A percentile compares a stretch with the other conserved stretches of the same genome.
Conservation (phyloP, 2,329 filamentous ascomycete genomes). For the Ceratocystis eucalypticola region DNA sequence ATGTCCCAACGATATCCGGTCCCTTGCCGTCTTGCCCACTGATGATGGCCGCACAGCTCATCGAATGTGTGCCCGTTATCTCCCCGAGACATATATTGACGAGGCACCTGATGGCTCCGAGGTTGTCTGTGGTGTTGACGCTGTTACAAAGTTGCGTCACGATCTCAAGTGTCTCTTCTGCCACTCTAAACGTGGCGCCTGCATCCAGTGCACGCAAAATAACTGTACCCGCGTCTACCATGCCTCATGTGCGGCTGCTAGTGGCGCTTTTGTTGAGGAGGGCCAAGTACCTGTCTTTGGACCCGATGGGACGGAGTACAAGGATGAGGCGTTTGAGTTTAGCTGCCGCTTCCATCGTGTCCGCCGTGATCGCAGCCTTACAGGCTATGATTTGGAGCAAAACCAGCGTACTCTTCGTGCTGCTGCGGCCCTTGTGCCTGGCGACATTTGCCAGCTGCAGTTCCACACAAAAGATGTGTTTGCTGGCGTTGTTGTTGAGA, state of each 20-base stretch:
- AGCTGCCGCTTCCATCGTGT: constrained; percentile 87
- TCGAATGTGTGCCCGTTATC: constrained; percentile 76
- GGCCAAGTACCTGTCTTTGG: constrained; percentile 75
- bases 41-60: constrained; percentile 82
- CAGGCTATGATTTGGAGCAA: constrained; percentile 55
- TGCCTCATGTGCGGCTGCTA: constrained; percentile 82
- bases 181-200: constrained; percentile 84
- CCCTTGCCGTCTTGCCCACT: constrained; percentile 69
- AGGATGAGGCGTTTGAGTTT: constrained; percentile 81
- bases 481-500: constrained; percentile 77
- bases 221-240: constrained; percentile 92
- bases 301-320: constrained; percentile 85
- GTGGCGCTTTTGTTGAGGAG: constrained; percentile 82
- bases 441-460: constrained; percentile 78
- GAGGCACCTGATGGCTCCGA: constrained; percentile 52
- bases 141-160: constrained; percentile 72
- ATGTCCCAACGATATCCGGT: constrained; percentile 79
- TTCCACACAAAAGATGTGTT: constrained; percentile 76
- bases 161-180: constrained; percentile 93
- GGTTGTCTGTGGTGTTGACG: constrained; percentile 61
- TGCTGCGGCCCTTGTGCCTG: constrained; percentile 52
- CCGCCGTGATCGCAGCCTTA: constrained; percentile 66
- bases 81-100: constrained; percentile 81
- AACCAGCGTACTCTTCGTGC: constrained; percentile 55
- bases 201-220: constrained; percentile 90